phyloP scores from a whole-genome alignment of 192 early-diverging fungal species.

The Rhizophagus sp. region DNA sequence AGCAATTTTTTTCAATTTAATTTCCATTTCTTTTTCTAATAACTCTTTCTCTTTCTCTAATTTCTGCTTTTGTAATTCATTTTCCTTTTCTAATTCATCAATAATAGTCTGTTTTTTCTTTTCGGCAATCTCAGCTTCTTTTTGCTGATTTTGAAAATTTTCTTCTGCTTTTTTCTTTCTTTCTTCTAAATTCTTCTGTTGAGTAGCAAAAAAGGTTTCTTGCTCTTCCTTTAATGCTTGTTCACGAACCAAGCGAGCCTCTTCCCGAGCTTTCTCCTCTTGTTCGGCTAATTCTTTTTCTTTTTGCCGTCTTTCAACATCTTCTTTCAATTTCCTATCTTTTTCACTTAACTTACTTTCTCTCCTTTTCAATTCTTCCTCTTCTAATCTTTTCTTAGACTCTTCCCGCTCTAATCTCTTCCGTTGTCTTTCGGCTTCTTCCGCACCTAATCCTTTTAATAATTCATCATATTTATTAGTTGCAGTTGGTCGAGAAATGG shows the following conservation, averaged over 20 bases:
- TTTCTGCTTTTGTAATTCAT: too few relatives aligned
- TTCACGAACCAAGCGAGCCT: not conserved
- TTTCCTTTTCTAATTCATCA: too few relatives aligned
- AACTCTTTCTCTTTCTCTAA: too few relatives aligned
- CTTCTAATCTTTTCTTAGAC: not conserved
- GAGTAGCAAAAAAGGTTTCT: conserved; percentile 11
- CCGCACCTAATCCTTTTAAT: not conserved
- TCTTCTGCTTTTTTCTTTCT: too few relatives aligned
- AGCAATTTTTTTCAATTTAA: too few relatives aligned
- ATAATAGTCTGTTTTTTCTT: too few relatives aligned
- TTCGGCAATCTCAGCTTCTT: too few relatives aligned
- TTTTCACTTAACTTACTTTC: conserved; percentile 12
- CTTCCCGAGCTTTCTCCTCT: not conserved
- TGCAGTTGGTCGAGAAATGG: not conserved
- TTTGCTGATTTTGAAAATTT: too few relatives aligned
- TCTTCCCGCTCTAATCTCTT: not conserved
- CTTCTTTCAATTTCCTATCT: conserved; percentile 16
- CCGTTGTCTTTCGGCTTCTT: not conserved
- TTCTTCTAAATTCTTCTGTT: too few relatives aligned
- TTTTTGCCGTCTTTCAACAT: not conserved
- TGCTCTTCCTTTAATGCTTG: not conserved
- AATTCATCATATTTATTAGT: conserved; percentile 2
- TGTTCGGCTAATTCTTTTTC: conserved; percentile 14
- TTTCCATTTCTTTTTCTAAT: too few relatives aligned
- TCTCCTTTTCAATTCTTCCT: not conserved